A percentile compares a stretch with the other conserved stretches of the same genome.
These are phyloP conservation scores for Bisporella sp. DNA, from an alignment of 2,329 filamentous ascomycete species.

Conservation along the genomic window DNA sequence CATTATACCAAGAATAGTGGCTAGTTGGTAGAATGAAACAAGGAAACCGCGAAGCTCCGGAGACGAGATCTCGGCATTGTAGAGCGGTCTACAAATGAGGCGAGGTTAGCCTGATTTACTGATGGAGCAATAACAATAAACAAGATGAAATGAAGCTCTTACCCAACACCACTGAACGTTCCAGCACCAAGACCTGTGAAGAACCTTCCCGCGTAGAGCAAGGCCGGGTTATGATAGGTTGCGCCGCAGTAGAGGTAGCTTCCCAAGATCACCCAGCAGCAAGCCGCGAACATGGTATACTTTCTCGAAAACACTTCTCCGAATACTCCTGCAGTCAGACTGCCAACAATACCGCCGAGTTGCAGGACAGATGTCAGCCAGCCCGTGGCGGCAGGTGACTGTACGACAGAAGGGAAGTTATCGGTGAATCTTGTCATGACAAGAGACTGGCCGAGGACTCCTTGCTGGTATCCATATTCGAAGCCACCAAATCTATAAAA, in stretches of 20 bases:
- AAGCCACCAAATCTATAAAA: conserved; percentile 39
- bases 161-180: conserved; percentile 36
- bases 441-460: conserved; percentile 45
- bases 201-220: conserved; percentile 42
- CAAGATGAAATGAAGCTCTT: conserved; percentile 1
- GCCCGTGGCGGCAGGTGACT: conserved; percentile 39
- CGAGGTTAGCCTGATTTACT: conserved; percentile 2
- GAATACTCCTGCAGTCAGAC: conserved; percentile 39
- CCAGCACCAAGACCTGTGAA: conserved; percentile 44
- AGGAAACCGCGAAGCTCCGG: conserved; percentile 58
- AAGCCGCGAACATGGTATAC: conserved; percentile 44
- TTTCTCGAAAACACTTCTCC: conserved; percentile 43
- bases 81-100: conserved; percentile 28
- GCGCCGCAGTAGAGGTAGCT: conserved; percentile 40
- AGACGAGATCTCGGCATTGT: conserved; percentile 45
- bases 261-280: conserved; percentile 38
- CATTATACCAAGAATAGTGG: conserved; percentile 49
- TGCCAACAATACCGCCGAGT: conserved; percentile 42
- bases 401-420: conserved; percentile 40
- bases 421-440: conserved; percentile 44
- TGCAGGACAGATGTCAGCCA: conserved; percentile 46
- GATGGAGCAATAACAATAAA: background rate
- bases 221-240: conserved; percentile 29
- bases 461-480: conserved; percentile 48
- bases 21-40: conserved; percentile 57